phyloP scores from a whole-genome alignment of 2,329 filamentous ascomycete species.

The Onygena corvina region DNA sequence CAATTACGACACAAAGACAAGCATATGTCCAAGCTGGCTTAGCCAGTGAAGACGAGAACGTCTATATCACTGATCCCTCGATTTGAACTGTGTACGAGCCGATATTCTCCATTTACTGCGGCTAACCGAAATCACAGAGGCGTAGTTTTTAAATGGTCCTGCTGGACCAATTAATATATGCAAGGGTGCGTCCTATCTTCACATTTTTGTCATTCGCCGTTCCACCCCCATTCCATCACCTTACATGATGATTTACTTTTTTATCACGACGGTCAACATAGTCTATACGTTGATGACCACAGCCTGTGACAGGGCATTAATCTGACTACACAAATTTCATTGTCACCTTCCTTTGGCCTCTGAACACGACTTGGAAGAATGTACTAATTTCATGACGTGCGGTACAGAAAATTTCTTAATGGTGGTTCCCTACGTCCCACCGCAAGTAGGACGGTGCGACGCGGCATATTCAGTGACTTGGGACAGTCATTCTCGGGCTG shows the following conservation, averaged over 20 bases:
- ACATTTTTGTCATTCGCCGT: not conserved
- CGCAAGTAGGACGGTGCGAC: not conserved
- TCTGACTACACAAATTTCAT: constrained; percentile 23
- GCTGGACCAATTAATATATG: not conserved
- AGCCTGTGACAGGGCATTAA: constrained; percentile 60
- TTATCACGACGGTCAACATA: constrained; percentile 87
- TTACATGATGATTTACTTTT: constrained; percentile 53
- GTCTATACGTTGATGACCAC: constrained; percentile 64
- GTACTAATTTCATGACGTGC: constrained; percentile 2
- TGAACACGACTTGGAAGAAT: not conserved
- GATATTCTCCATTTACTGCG: not conserved
- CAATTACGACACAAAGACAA: constrained; percentile 73
- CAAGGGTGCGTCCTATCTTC: not conserved
- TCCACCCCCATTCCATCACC: too few species aligned
- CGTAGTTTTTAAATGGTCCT: not conserved
- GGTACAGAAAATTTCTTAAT: not conserved
- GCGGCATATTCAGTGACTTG: not conserved
- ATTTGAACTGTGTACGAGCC: not conserved
- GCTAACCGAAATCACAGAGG: not conserved
- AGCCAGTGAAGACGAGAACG: constrained; percentile 40
- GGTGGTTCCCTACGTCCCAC: not conserved
- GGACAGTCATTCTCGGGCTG: not conserved
- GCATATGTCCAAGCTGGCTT: constrained; percentile 81
- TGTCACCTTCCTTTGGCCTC: not conserved
- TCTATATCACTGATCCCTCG: constrained; percentile 23